A percentile compares a stretch with the other conserved stretches of the same genome.
These are phyloP conservation scores for Ensete glaucum DNA, from an alignment of 176 grass and related monocot species.

Conservation along the genomic window DNA sequence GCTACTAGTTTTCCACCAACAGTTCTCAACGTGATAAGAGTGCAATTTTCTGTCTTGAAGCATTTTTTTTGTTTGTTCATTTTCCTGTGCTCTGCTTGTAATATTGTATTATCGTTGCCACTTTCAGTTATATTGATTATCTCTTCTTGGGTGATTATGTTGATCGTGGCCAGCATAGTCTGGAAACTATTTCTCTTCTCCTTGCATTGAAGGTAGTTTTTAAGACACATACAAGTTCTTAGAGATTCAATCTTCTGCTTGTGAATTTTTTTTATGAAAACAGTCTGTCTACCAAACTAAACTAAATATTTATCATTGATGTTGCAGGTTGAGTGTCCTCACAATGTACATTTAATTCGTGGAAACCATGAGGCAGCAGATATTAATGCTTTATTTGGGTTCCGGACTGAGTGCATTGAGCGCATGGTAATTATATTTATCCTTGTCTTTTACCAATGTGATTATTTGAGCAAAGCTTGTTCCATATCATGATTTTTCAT, in stretches of 20 bases:
- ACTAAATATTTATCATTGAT: not conserved
- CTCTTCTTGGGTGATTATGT: conserved; percentile 99
- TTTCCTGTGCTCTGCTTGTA: not conserved
- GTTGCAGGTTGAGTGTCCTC: conserved; percentile 74
- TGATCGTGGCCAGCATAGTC: conserved; percentile 97
- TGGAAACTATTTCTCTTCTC: conserved; percentile 97
- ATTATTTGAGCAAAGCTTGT: not conserved
- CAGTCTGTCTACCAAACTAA: not conserved
- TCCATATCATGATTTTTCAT: not conserved
- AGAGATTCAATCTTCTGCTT: not conserved
- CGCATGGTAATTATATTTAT: conserved; percentile 61
- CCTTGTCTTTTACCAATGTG: not conserved
- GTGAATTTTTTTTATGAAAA: not conserved
- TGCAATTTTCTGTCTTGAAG: not conserved
- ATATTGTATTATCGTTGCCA: conserved; percentile 1
- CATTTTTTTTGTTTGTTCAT: not conserved
- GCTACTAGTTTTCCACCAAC: not conserved
- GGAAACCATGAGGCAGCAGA: conserved; percentile 98
- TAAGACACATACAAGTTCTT: not conserved
- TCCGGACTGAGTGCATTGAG: conserved; percentile 98
- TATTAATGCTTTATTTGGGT: conserved; percentile 98
- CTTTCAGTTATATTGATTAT: conserved; percentile 96
- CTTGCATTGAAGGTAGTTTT: conserved; percentile 90
- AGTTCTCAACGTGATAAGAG: too few relatives aligned
- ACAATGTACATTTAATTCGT: conserved; percentile 98